Base-by-base conservation (phyloP, 306 rosid genomes). In the Sophora flavescens region DNA sequence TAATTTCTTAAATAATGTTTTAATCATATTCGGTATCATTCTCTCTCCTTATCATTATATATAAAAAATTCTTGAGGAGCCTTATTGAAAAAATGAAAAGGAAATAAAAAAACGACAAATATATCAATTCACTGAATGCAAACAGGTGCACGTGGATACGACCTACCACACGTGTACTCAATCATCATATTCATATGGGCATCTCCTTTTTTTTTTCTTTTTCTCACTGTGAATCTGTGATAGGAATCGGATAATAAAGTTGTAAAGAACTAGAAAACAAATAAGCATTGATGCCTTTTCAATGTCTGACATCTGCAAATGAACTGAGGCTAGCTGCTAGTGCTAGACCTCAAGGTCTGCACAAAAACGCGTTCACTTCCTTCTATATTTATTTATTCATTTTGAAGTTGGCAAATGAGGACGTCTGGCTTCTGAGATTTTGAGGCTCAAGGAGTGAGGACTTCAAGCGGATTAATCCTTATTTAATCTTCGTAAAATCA, bases 101-200 rank as follows among this genome's bases (percentile, higher is more conserved):
- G 63, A n/a, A 41, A 41, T 41, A 61, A 39, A 30, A 51, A 82
- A 63, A 68, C 76, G 82, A 90, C 85, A 76, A 84, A 86, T 53
- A 86, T 56, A 80, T 88, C 80, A 86, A 83, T 75, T 81, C 81
- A 71, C 71, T 75, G 88, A 85, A 90, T 84, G 87, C 84, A 76
- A 86, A 85, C 92, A 88, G 59, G 56, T 86, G 89, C 97, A 90
- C 97, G 97, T 92, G 93, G 96, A 89, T 36, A 83, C 26, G 90
- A 87, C 93, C 93, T 83, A 88, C 84, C 97, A 91, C 99, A 92
- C 99, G 97, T 89, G 97, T 86, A 82, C 90, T 81, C 92, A 86
- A 89, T 95, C 88, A 86, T 90, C 84, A 74, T 74, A 18, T 47
- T 90, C 84, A 74, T 74, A 18, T 47, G 47, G 65, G 10, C 22